These are phyloP conservation scores for Podospora pseudoanserina DNA, from an alignment of 495 filamentous ascomycete species.

Conservation along the genomic window DNA sequence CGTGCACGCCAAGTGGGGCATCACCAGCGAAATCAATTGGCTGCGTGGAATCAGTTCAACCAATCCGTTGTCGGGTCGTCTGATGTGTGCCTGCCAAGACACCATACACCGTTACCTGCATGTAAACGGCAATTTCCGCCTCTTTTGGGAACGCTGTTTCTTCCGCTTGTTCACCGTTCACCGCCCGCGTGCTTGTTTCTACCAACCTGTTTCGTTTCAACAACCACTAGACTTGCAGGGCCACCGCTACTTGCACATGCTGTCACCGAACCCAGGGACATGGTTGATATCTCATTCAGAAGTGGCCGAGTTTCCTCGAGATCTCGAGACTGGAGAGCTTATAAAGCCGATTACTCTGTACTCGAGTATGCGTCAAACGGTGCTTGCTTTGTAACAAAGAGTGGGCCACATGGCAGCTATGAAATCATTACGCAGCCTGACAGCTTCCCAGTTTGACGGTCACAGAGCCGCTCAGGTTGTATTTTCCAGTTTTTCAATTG, in stretches of 20 bases:
- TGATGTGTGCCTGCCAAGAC: slow-evolving; percentile 27
- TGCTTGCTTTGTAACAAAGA: background rate
- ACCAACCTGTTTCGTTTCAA: background rate
- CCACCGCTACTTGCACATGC: background rate
- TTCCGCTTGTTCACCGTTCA: background rate
- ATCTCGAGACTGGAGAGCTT: background rate
- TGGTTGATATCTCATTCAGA: background rate
- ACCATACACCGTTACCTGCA: slow-evolving; percentile 18
- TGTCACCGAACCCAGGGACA: background rate
- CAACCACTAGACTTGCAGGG: background rate
- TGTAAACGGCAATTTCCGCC: slow-evolving; percentile 16
- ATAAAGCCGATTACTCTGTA: no score
- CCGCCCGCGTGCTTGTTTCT: background rate
- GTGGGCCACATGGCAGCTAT: slow-evolving; percentile 10
- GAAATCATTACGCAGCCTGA: slow-evolving; percentile 24
- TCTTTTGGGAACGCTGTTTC: background rate
- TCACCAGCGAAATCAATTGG: slow-evolving; percentile 9
- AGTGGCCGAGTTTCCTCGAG: background rate
- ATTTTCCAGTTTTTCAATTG: background rate
- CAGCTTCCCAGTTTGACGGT: slow-evolving; percentile 5
- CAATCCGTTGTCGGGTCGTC: slow-evolving; percentile 10
- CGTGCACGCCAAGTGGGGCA: slow-evolving; percentile 25
- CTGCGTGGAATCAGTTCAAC: slow-evolving; percentile 13
- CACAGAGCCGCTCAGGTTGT: background rate
- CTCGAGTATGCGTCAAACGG: background rate